Conservation (phyloP, 176 grass and related monocot genomes). For the Themeda triandra region DNA sequence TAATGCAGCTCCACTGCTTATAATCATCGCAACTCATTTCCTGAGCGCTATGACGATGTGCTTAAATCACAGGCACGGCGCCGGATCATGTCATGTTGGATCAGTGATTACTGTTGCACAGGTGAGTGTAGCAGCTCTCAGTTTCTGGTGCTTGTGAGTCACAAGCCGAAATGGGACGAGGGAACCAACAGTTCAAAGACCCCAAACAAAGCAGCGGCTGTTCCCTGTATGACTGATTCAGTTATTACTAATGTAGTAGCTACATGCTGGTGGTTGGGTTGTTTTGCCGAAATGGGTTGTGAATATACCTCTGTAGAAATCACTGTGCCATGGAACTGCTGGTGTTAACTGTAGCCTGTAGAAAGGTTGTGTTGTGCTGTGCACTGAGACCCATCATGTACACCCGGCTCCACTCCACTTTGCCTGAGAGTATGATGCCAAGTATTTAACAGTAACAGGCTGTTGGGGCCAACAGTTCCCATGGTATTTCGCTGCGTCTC, state of each 20-base stretch:
- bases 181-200: not conserved
- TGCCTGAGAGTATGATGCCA: conserved; percentile 29
- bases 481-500: conserved; percentile 9
- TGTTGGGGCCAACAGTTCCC: conserved; percentile 16
- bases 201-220: not conserved
- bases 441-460: conserved; percentile 17
- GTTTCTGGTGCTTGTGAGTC: not conserved
- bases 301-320: conserved; percentile 26
- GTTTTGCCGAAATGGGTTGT: conserved; percentile 29
- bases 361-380: not conserved
- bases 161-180: conserved; percentile 1
- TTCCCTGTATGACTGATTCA: not conserved
- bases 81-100: not conserved
- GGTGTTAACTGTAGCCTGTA: not conserved
- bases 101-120: not conserved
- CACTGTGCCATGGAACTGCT: not conserved
- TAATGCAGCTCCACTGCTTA: conserved; percentile 77
- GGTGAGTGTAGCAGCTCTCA: not conserved
- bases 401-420: conserved; percentile 19
- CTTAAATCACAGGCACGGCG: not conserved
- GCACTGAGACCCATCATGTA: conserved; percentile 32
- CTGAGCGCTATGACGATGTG: not conserved
- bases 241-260: conserved; percentile 7
- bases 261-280: conserved; percentile 18
- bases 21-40: conserved; percentile 5